phyloP scores from a whole-genome alignment of 2,329 filamentous ascomycete genomes.

The Exophiala calicioides region DNA sequence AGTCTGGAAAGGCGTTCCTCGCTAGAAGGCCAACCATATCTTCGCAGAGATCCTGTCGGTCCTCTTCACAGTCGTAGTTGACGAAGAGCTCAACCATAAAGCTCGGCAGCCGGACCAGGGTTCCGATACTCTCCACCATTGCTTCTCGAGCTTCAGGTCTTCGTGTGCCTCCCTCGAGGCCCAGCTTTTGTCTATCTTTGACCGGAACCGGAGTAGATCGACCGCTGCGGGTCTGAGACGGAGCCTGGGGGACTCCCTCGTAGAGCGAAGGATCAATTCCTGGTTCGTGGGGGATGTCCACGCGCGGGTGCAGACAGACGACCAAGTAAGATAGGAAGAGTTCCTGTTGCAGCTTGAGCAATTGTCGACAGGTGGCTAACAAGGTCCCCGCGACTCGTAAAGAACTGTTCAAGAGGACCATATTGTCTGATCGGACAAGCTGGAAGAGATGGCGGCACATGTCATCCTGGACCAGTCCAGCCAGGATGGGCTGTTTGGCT shows the following conservation, averaged over 20 bases:
- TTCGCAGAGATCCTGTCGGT: slow-evolving; percentile 87
- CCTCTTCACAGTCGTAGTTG: slow-evolving; percentile 96
- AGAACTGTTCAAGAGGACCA: slow-evolving; percentile 90
- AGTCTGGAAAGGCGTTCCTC: slow-evolving; percentile 92
- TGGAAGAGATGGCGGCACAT: slow-evolving; percentile 95
- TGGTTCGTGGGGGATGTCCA: slow-evolving; percentile 87
- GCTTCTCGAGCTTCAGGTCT: slow-evolving; percentile 95
- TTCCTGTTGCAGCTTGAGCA: slow-evolving; percentile 95
- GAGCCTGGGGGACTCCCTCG: slow-evolving; percentile 86
- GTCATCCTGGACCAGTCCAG: slow-evolving; percentile 85
- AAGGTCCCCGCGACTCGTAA: slow-evolving; percentile 88
- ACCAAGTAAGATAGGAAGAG: slow-evolving; percentile 93
- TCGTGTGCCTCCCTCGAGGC: slow-evolving; percentile 84
- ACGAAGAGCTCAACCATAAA: slow-evolving; percentile 96
- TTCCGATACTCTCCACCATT: slow-evolving; percentile 96
- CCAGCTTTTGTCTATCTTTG: slow-evolving; percentile 87
- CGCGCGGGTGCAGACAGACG: slow-evolving; percentile 87
- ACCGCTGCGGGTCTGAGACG: slow-evolving; percentile 74
- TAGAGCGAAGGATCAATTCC: slow-evolving; percentile 91
- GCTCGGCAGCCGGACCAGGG: slow-evolving; percentile 85
- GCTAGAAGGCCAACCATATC: slow-evolving; percentile 92
- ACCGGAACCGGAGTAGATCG: slow-evolving; percentile 87
- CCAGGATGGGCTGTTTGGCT: slow-evolving; percentile 84
- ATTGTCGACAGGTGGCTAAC: slow-evolving; percentile 82
- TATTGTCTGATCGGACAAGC: slow-evolving; percentile 91